Base-by-base conservation (phyloP, 805 yeast species). In the Jamesozyma lodderae region DNA sequence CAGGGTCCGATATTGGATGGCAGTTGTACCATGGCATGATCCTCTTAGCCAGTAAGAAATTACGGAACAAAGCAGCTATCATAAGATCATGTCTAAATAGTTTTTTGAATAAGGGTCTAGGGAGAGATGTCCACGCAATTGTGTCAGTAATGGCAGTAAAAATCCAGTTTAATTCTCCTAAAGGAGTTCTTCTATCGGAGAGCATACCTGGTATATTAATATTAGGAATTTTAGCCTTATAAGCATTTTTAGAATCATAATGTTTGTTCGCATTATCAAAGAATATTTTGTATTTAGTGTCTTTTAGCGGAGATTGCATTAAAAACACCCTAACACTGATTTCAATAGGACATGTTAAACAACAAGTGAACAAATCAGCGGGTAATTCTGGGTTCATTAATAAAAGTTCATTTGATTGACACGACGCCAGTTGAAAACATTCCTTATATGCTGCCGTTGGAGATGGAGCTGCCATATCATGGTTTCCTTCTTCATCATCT, bases 91-190 rank as follows among this genome's bases (percentile, higher is more conserved):
- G 98, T 56, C 98, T 74, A 53, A 92, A 92, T 7, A 92, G 66
- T 42, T 88, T 73, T 53, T 88, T 90, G 67, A 92, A 92, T 22
- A 92, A 63, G 0, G 94, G 86, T 43, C 95, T 69, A 3, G 94
- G 86, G 26, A 92, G 63, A 2, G 88, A 75, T 0, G 95, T 85
- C 96, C 97, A 92, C 2, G 98, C 98, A 37, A 92, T 90, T 0
- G 97, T 90, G 59, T 92, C 98, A 3, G 97, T 90, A 28, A 92
- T 86, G 2, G 98, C 96, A 1, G 96, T 92, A 62, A 90, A 92
- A 24, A 92, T 90, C 96, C 97, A 92, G 58, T 86, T 87, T 38
- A 92, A 69, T 57, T 92, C 98, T 25, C 98, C 98, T 31, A 92
- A 63, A 1, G 97, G 96, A 0, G 97, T 92, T 44, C 96, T 70